Conservation (phyloP, 306 rosid genomes). For the Albizia julibrissin region DNA sequence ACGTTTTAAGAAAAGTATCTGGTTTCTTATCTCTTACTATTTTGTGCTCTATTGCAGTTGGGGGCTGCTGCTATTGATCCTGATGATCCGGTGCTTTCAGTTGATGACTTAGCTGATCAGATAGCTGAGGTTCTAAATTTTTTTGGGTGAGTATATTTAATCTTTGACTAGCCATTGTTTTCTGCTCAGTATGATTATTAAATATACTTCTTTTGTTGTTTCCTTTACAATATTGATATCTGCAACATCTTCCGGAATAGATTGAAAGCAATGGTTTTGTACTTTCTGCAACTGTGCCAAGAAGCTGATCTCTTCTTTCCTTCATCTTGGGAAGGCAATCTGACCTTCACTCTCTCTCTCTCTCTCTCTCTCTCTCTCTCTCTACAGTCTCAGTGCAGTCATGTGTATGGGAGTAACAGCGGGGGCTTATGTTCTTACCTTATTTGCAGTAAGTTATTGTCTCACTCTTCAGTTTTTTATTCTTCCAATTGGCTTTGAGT, state of each 20-base stretch:
- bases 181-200: conserved; percentile 20
- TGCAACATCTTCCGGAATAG: conserved; percentile 20
- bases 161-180: conserved; percentile 10
- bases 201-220: not conserved
- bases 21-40: conserved; percentile 54
- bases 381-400: conserved; percentile 74
- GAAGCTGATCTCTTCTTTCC: conserved; percentile 12
- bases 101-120: conserved; percentile 95
- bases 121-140: conserved; percentile 85
- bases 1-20: conserved; percentile 32
- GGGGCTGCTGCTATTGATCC: conserved; percentile 77
- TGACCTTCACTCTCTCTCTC: conserved; percentile 16
- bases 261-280: conserved; percentile 29
- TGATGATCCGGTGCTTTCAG: conserved; percentile 68
- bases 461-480: not conserved
- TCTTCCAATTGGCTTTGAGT: conserved; percentile 10
- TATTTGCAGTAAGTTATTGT: conserved; percentile 80
- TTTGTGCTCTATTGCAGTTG: conserved; percentile 83
- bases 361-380: conserved; percentile 22
- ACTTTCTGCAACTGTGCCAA: conserved; percentile 6
- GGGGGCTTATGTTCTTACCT: conserved; percentile 89
- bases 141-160: conserved; percentile 68
- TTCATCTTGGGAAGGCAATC: conserved; percentile 1
- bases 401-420: conserved; percentile 99
- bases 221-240: conserved; percentile 19